These are phyloP conservation scores for Pueraria montana DNA, from an alignment of 306 rosid species.

Conservation along the genomic window DNA sequence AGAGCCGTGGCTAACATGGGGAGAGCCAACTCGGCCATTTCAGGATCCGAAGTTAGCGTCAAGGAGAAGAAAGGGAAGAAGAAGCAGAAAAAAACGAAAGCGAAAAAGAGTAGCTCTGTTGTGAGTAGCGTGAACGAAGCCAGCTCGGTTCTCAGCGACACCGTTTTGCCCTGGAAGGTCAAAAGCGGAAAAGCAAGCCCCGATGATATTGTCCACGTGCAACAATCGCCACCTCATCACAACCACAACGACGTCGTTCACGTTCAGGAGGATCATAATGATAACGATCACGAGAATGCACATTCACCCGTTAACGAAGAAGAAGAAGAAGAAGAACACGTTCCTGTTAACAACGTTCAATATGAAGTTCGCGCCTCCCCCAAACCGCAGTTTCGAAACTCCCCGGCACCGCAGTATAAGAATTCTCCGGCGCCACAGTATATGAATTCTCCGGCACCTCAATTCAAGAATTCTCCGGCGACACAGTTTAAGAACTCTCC, in stretches of 20 bases:
- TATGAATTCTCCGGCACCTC: not conserved
- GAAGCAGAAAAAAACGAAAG: not conserved
- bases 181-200: constrained; percentile 50
- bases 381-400: not conserved
- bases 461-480: not conserved
- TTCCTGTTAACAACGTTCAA: not conserved
- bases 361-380: constrained; percentile 38
- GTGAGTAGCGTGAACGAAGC: constrained; percentile 24
- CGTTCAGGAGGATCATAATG: no score
- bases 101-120: constrained; percentile 50
- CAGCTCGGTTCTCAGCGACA: constrained; percentile 46
- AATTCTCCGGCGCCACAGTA: constrained; percentile 25
- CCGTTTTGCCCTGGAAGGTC: constrained; percentile 43
- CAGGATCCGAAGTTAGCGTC: constrained; percentile 48
- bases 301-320: not conserved
- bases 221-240: not conserved
- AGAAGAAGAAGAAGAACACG: not conserved
- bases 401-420: not conserved
- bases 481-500: not conserved
- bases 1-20: constrained; percentile 34
- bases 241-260: not conserved
- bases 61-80: not conserved
- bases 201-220: not conserved
- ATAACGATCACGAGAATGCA: not conserved
- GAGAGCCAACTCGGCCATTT: constrained; percentile 51